Evolutionary conservation across 2,329 filamentous ascomycete genomes (phyloP).

Genomic region (Dactylellina drechsleri): DNA sequence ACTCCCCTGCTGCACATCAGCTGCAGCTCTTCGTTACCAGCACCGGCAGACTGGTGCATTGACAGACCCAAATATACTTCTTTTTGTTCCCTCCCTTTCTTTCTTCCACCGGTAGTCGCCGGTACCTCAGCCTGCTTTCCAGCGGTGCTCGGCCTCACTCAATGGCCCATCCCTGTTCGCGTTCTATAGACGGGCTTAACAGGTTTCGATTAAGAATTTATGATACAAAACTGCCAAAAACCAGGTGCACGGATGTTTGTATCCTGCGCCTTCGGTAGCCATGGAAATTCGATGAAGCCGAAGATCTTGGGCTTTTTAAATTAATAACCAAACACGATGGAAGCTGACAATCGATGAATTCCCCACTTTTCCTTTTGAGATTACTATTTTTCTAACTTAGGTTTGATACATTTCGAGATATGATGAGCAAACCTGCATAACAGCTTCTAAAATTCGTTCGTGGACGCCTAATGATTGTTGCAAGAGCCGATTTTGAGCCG

Average conservation of each 20-base stretch:
- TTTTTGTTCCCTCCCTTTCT: not conserved
- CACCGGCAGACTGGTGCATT: conserved; percentile 40
- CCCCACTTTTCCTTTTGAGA: no score
- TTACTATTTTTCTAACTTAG: no score
- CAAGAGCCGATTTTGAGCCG: no score
- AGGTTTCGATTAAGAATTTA: not conserved
- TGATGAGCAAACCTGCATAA: no score
- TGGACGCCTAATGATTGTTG: no score
- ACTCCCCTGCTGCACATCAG: conserved; percentile 15
- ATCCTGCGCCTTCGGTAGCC: not conserved
- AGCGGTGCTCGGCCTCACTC: not conserved
- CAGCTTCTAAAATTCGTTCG: no score
- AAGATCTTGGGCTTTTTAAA: no score
- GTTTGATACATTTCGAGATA: no score
- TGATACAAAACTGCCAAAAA: not conserved
- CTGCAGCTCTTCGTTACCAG: conserved; percentile 31
- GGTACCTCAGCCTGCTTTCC: no score
- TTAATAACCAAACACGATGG: no score
- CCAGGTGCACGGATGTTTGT: conserved; percentile 21
- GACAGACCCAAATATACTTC: conserved; percentile 35
- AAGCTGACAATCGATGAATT: no score
- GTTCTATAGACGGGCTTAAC: not conserved
- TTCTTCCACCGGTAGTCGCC: no score
- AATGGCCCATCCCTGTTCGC: not conserved
- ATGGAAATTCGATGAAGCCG: not conserved